These are phyloP conservation scores for Byssothecium circinans DNA, from an alignment of 2,329 filamentous ascomycete species.

Conservation along the genomic window DNA sequence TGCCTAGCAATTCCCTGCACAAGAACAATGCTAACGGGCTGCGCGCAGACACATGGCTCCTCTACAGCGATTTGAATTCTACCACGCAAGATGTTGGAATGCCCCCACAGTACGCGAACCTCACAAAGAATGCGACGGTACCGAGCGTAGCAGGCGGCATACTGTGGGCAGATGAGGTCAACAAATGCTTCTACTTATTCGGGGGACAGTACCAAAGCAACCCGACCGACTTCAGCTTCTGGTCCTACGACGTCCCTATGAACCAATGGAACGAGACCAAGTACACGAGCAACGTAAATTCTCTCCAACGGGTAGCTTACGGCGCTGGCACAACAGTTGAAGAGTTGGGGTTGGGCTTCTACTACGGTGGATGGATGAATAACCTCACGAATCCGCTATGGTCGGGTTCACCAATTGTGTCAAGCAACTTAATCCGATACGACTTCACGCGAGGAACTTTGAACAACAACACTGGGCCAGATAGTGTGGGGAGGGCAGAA, in stretches of 20 bases:
- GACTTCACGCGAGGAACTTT: slow-evolving; percentile 57
- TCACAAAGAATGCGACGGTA: slow-evolving; percentile 62
- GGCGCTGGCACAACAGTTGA: slow-evolving; percentile 61
- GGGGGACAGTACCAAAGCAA: slow-evolving; percentile 57
- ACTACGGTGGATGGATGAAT: slow-evolving; percentile 65
- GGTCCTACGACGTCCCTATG: slow-evolving; percentile 60
- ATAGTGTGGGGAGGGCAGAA: slow-evolving; percentile 59
- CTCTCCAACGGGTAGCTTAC: slow-evolving; percentile 55
- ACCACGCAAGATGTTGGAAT: slow-evolving; percentile 42
- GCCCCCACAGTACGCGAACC: slow-evolving; percentile 59
- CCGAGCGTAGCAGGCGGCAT: slow-evolving; percentile 54
- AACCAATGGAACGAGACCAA: slow-evolving; percentile 58
- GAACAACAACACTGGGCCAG: slow-evolving; percentile 57
- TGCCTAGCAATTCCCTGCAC: slow-evolving; percentile 24
- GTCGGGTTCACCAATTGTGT: slow-evolving; percentile 53
- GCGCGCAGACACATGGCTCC: slow-evolving; percentile 54
- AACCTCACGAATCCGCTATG: slow-evolving; percentile 57
- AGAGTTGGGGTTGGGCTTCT: slow-evolving; percentile 59
- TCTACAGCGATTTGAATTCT: slow-evolving; percentile 60
- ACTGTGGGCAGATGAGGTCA: slow-evolving; percentile 63
- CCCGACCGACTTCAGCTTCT: slow-evolving; percentile 55
- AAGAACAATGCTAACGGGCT: slow-evolving; percentile 14
- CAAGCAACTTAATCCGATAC: slow-evolving; percentile 58
- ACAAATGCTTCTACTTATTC: slow-evolving; percentile 65
- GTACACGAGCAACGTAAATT: slow-evolving; percentile 36